Evolutionary conservation across 108 stramenopile species (phyloP).

Genomic region (Cyclotella sp.): DNA sequence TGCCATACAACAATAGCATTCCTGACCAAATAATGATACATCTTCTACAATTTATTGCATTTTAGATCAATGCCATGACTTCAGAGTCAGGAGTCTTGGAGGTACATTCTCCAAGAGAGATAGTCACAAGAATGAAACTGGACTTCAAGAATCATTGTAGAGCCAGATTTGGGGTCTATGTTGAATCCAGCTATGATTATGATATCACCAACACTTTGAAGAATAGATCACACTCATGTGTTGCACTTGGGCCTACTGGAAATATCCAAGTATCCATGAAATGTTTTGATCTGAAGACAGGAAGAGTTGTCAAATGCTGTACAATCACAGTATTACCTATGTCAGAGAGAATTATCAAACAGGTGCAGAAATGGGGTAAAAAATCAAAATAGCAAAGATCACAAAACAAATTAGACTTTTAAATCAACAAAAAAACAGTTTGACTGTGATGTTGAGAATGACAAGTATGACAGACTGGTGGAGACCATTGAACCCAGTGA

Average conservation of each 20-base stretch:
- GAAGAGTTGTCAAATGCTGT: too few relatives aligned
- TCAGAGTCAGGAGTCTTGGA: constrained; percentile 25
- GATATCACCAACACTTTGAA: constrained; percentile 12
- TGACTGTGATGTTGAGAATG: not conserved
- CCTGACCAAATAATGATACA: constrained; percentile 19
- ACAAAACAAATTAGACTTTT: not conserved
- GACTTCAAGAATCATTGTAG: constrained; percentile 12
- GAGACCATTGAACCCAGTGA: too few relatives aligned
- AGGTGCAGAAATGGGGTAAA: too few relatives aligned
- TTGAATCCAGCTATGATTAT: too few relatives aligned
- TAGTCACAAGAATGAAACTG: not conserved
- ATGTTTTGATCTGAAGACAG: too few relatives aligned
- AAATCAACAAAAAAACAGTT: constrained; percentile 13
- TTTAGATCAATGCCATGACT: constrained; percentile 38
- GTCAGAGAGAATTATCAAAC: too few relatives aligned
- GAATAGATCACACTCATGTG: not conserved
- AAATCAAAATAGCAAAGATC: not conserved
- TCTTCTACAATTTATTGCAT: constrained; percentile 9
- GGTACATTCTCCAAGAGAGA: not conserved
- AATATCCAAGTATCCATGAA: too few relatives aligned
- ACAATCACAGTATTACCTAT: too few relatives aligned
- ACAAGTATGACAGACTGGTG: not conserved
- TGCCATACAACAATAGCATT: constrained; percentile 1
- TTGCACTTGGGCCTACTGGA: not conserved
- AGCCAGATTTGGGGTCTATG: not conserved